Evolutionary conservation across 177 flowering plant species (phyloP).

Genomic region (Vitis hybrid): DNA sequence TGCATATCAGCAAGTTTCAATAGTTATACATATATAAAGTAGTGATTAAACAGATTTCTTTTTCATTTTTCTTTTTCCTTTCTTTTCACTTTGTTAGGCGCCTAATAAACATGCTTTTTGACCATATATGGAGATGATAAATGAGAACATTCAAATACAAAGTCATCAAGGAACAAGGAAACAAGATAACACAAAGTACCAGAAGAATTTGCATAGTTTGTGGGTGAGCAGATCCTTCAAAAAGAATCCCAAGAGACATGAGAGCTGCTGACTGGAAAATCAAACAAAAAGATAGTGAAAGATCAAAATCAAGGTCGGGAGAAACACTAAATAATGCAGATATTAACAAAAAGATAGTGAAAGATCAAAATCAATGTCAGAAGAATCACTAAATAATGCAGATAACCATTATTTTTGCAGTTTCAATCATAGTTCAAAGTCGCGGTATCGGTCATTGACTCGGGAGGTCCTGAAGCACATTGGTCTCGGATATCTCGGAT

Average conservation of each 20-base stretch:
- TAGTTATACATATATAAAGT: too few relatives aligned
- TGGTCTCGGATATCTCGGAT: too few relatives aligned
- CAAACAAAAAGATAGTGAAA: conserved; percentile 8
- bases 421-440: too few relatives aligned
- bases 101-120: conserved; percentile 4
- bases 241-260: conserved; percentile 83
- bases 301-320: not conserved
- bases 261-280: conserved; percentile 88
- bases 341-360: conserved; percentile 1
- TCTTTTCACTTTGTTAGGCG: not conserved
- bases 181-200: conserved; percentile 43
- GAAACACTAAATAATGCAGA: conserved; percentile 2
- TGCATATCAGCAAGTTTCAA: too few relatives aligned
- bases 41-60: too few relatives aligned
- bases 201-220: conserved; percentile 80
- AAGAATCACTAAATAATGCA: conserved; percentile 5
- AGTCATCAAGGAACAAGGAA: not conserved
- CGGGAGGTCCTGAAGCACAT: too few relatives aligned
- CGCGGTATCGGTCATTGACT: too few relatives aligned
- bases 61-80: too few relatives aligned
- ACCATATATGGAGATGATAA: not conserved
- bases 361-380: not conserved
- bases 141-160: not conserved
- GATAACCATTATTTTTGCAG: too few relatives aligned
- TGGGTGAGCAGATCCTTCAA: conserved; percentile 94